Conservation (phyloP, 345 rosid species). For the Bretschneidera sinensis region DNA sequence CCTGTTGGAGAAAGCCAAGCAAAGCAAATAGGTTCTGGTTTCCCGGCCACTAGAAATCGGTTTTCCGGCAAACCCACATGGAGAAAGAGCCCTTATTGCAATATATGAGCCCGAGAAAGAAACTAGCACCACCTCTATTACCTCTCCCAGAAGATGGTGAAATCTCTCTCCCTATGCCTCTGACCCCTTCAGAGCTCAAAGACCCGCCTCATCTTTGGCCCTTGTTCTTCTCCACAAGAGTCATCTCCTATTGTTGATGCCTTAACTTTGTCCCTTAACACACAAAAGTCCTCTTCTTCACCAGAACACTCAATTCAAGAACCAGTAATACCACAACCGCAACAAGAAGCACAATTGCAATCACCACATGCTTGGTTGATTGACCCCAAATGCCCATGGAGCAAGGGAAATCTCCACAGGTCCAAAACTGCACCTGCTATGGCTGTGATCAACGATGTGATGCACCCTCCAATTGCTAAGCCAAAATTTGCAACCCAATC, state of each 20-base stretch:
- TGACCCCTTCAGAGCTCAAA: slow-evolving; percentile 63
- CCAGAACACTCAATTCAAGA: slow-evolving; percentile 18
- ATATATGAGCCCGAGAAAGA: slow-evolving; percentile 39
- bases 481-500: slow-evolving; percentile 50
- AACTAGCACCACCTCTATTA: slow-evolving; percentile 35
- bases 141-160: slow-evolving; percentile 71
- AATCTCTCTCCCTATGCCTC: slow-evolving; percentile 50
- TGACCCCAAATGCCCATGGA: slow-evolving; percentile 25
- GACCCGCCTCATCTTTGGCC: slow-evolving; percentile 69
- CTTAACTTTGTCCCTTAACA: slow-evolving; percentile 35
- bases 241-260: slow-evolving; percentile 47
- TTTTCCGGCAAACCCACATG: too few relatives aligned
- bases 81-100: slow-evolving; percentile 59
- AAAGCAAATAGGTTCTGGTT: too few relatives aligned
- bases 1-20: too few relatives aligned
- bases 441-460: slow-evolving; percentile 52
- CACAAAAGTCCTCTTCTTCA: slow-evolving; percentile 25
- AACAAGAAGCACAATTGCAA: slow-evolving; percentile 18
- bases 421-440: slow-evolving; percentile 85
- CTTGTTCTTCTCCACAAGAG: slow-evolving; percentile 35
- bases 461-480: slow-evolving; percentile 27
- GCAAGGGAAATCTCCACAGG: slow-evolving; percentile 48
- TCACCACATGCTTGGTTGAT: slow-evolving; percentile 32
- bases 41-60: too few relatives aligned
- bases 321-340: slow-evolving; percentile 21